Evolutionary conservation across 495 filamentous ascomycete genomes (phyloP).

Genomic region (Aspergillus incahuasiensis): DNA sequence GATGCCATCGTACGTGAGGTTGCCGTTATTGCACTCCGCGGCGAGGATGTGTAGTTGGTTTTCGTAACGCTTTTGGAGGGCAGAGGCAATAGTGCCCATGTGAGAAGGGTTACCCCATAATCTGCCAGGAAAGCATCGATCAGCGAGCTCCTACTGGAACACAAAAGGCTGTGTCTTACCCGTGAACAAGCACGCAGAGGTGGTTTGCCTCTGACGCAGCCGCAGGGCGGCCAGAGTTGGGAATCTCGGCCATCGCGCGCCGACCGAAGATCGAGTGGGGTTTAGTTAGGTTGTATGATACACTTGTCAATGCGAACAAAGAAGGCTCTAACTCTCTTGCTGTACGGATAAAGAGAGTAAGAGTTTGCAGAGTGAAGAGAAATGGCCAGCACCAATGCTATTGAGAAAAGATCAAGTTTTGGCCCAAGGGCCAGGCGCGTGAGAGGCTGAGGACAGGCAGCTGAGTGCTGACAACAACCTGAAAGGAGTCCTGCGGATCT

Average conservation of each 20-base stretch:
- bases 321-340: background rate
- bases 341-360: background rate
- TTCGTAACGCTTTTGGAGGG: slow-evolving; percentile 60
- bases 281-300: too few relatives aligned
- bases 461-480: background rate
- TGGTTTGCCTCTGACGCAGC: slow-evolving; percentile 50
- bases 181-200: slow-evolving; percentile 92
- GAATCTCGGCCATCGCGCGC: slow-evolving; percentile 15
- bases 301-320: too few relatives aligned
- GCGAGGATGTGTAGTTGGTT: slow-evolving; percentile 68
- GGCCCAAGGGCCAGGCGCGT: too few relatives aligned
- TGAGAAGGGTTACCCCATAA: slow-evolving; percentile 92
- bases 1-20: slow-evolving; percentile 91
- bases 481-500: background rate
- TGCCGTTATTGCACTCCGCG: slow-evolving; percentile 73
- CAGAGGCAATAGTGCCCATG: slow-evolving; percentile 63
- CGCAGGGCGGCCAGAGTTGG: slow-evolving; percentile 13
- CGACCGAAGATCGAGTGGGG: background rate
- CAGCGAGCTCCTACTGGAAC: background rate
- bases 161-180: slow-evolving; percentile 49
- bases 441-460: too few relatives aligned
- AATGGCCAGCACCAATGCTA: too few relatives aligned
- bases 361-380: too few relatives aligned
- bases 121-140: slow-evolving; percentile 30
- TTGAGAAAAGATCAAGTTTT: too few relatives aligned